Evolutionary conservation across 257 asterid species (phyloP), one percentile per base, ranked within the genome.

Genomic region (Craterostigma plantagineum): DNA sequence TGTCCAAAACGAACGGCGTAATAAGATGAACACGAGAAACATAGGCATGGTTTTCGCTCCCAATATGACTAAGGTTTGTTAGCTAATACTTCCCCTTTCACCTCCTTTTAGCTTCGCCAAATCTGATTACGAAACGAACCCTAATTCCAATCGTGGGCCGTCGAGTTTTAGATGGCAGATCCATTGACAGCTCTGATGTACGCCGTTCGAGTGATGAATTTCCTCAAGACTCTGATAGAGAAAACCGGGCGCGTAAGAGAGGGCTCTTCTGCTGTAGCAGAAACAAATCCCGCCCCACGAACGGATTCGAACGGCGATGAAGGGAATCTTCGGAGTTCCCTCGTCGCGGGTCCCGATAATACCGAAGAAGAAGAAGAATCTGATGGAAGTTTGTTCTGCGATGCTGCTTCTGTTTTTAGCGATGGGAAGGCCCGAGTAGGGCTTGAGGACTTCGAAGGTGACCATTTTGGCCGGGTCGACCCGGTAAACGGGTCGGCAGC

Each of bases 21-120:
- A 87, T 77, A 87, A 87, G 79, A 87, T 87, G 98, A 76, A 82
- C 44, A 60, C 95, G 0, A 92, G 86, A 55, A 90, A 82, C 58
- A 71, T 90, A 6, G 98, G 95, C 15, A 76, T 83, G 95, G 98
- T 90, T 45, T 90, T 90, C 64, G 98, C 98, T 13, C 98, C 98
- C 11, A 90, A 90, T 66, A 90, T 90, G 98, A 90, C 98, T 9
- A 90, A 87, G 92, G 98, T 23, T n/a, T n/a, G n/a, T n/a, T 23
- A 23, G 6, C 30, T 23, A 2, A 2, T 6, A 2, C 6, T 23
- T 23, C 30, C 6, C 30, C 30, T 23, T 52, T 11, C 43, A 18
- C 27, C 23, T 18, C 14, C 40, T 12, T 36, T 4, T 9, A 9
- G 14, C 11, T 36, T 23, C 30, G n/a, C n/a, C n/a, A n/a, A n/a